A percentile compares a stretch with the other conserved stretches of the same genome.
phyloP scores from a whole-genome alignment of 441 rosid genomes.

The Adansonia gregorii region DNA sequence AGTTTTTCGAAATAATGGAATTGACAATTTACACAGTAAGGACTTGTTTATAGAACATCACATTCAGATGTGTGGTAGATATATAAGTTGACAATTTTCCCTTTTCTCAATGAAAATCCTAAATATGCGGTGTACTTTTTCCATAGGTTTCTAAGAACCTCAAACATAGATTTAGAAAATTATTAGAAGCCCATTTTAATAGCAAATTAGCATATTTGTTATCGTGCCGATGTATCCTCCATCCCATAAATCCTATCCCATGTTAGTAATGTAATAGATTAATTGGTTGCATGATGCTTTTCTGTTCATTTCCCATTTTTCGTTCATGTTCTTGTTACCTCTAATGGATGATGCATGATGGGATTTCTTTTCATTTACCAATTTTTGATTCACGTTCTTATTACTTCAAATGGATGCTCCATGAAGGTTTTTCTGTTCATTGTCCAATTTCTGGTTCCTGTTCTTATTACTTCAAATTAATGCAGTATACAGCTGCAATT shows the following conservation, averaged over 20 bases:
- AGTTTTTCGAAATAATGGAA: background rate
- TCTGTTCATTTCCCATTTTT: background rate
- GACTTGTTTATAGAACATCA: background rate
- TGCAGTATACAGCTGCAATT: slow-evolving; percentile 95
- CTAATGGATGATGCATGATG: slow-evolving; percentile 42
- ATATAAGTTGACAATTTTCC: background rate
- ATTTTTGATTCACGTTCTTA: background rate
- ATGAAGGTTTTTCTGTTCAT: slow-evolving; percentile 25
- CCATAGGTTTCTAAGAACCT: background rate
- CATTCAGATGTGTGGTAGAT: background rate
- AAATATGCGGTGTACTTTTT: background rate
- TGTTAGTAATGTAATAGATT: background rate
- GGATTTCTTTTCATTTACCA: background rate
- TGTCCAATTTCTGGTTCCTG: background rate
- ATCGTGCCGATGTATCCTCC: background rate
- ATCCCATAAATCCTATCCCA: slow-evolving; percentile 3
- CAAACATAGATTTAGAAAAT: slow-evolving; percentile 9
- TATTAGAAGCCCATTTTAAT: background rate
- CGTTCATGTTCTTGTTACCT: background rate
- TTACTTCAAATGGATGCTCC: slow-evolving; percentile 44
- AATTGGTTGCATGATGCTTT: background rate
- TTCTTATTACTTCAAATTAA: slow-evolving; percentile 18
- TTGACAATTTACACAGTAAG: background rate
- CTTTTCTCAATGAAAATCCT: background rate
- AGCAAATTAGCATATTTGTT: background rate